Evolutionary conservation across 768 basidiomycete genomes (phyloP).

Genomic region (Psilocybe subaeruginosa): DNA sequence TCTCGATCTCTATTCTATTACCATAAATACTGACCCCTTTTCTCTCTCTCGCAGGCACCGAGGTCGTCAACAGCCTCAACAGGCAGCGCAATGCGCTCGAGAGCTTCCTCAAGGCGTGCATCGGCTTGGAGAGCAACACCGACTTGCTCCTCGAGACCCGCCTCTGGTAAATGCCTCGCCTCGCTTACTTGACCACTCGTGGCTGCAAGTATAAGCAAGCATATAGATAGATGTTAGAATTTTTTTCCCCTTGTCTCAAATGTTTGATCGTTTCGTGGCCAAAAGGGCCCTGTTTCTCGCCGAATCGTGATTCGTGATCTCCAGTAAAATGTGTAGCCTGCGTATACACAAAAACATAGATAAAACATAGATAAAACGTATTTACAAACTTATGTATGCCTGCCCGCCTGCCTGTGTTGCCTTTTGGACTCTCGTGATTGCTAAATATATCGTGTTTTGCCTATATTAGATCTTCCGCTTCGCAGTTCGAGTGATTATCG

Average conservation of each 20-base stretch:
- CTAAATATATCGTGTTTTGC: background rate
- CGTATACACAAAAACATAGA: background rate
- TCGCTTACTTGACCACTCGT: background rate
- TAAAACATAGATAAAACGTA: background rate
- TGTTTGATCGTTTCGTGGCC: background rate
- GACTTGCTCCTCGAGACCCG: slow-evolving; percentile 89
- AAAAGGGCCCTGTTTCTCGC: slow-evolving; percentile 7
- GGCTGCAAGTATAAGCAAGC: background rate
- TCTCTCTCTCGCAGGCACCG: slow-evolving; percentile 52
- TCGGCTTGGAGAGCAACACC: slow-evolving; percentile 80
- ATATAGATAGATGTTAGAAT: background rate
- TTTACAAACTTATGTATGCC: background rate
- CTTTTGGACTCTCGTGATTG: background rate
- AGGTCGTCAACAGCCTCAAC: slow-evolving; percentile 94
- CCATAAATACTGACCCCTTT: background rate
- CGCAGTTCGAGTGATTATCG: too few relatives aligned
- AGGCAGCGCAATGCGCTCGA: slow-evolving; percentile 96
- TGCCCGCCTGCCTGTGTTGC: background rate
- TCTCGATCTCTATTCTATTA: background rate
- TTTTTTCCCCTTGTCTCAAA: background rate
- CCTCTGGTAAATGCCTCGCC: slow-evolving; percentile 67
- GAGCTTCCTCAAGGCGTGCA: slow-evolving; percentile 91
- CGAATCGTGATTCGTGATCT: background rate
- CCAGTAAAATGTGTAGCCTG: background rate
- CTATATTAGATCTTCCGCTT: too few relatives aligned